phyloP scores from a whole-genome alignment of 345 rosid genomes.

The Barbarea vulgaris region DNA sequence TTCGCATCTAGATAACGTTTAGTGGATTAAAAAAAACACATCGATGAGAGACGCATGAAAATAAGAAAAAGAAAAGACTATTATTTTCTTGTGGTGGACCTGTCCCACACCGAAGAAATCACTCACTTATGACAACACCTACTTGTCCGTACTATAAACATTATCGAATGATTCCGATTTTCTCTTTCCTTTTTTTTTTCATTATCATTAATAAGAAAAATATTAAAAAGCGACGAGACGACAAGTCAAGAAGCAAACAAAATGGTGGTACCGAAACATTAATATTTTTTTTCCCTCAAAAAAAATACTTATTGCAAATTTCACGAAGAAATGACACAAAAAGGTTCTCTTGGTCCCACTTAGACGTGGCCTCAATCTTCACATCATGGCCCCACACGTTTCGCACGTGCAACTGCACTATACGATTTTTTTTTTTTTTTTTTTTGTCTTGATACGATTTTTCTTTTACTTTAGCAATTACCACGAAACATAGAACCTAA shows the following conservation, averaged over 20 bases:
- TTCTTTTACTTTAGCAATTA: neutral
- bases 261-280: slow-evolving; percentile 45
- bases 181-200: slow-evolving; percentile 1
- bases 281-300: neutral
- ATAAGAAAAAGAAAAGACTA: neutral
- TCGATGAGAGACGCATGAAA: slow-evolving; percentile 18
- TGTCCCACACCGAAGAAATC: slow-evolving; percentile 42
- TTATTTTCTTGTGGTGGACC: slow-evolving; percentile 27
- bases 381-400: slow-evolving; percentile 37
- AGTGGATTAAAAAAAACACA: slow-evolving; percentile 4
- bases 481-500: neutral
- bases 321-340: slow-evolving; percentile 32
- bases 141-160: slow-evolving; percentile 58
- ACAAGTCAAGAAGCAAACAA: slow-evolving; percentile 42
- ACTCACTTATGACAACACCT: slow-evolving; percentile 43
- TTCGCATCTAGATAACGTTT: slow-evolving; percentile 20
- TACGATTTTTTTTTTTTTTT: neutral
- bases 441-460: too few species aligned
- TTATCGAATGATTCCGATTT: slow-evolving; percentile 38
- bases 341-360: slow-evolving; percentile 40
- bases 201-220: slow-evolving; percentile 1
- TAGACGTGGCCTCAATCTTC: slow-evolving; percentile 31
- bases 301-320: neutral
- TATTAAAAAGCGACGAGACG: slow-evolving; percentile 40
- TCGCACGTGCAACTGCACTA: slow-evolving; percentile 33